These are phyloP conservation scores for Effrenium voratum DNA, from an alignment of 73 alveolate genomes.

Conservation along the genomic window DNA sequence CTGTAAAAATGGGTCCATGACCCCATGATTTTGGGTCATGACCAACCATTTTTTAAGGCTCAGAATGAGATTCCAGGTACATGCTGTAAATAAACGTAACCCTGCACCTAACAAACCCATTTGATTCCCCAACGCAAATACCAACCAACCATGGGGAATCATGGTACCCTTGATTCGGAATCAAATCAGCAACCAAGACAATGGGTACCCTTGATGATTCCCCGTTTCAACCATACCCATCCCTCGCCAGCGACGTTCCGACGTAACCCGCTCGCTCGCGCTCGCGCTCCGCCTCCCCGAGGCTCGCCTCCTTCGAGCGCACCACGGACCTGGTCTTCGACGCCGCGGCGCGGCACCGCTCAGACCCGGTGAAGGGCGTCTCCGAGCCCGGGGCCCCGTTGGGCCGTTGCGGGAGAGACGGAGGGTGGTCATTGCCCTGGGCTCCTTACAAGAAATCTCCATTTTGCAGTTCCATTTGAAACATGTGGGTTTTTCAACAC, in stretches of 20 bases:
- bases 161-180: no score
- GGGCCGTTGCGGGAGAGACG: background rate
- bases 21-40: no score
- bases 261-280: background rate
- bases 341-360: constrained; percentile 97
- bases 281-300: background rate
- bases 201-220: background rate
- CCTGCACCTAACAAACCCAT: no score
- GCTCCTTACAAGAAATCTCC: background rate
- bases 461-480: background rate
- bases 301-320: constrained; percentile 98
- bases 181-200: no score
- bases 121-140: no score
- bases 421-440: no score
- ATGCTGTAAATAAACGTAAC: no score
- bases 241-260: background rate
- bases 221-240: background rate
- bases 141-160: no score
- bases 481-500: background rate
- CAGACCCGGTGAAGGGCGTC: constrained; percentile 98
- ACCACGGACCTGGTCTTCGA: constrained; percentile 98
- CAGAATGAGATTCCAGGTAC: no score
- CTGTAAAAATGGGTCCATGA: no score
- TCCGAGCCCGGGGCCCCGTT: constrained; percentile 95
- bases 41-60: no score